Evolutionary conservation across 495 filamentous ascomycete genomes (phyloP), one percentile per base, ranked within the genome.

Genomic region (Pseudotulostoma volvatum): DNA sequence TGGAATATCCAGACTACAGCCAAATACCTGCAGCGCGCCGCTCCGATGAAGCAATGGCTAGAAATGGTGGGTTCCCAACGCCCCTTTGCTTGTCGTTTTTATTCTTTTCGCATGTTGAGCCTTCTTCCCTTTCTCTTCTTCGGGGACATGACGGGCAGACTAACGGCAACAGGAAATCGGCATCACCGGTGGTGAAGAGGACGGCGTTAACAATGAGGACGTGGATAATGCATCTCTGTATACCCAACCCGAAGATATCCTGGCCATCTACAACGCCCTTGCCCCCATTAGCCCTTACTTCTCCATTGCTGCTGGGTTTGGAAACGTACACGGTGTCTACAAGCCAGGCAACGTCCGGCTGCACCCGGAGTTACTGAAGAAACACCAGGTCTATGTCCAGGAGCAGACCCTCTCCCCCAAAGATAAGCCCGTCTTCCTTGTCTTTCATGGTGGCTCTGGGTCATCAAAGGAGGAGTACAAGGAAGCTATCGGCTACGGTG

Each of bases 251-350:
- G 85, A 93, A 67, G 86, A 92, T 55, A 92, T 95, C 61, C 76
- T 79, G 54, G 68, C 76, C 47, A 92, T 95, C 64, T 81, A 90
- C 66, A 71, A 83, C 53, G 74, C 78, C 38, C 74, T 95, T 38
- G 60, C 70, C 42, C 61, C 80, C 39, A 80, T 96, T 68, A 84
- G 77, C 48, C 81, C 79, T 41, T 90, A 90, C 71, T 97, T 95
- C 76, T 86, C 81, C 52, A 95, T 96, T 55, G 92, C 92, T 50
- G 90, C 90, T 55, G 90, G 84, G 48, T 96, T 95, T 69, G 90
- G 88, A 52, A 99, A 99, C 59, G 88, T 96, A 20, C 92, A 99
- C 71, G 90, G 90, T 60, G 90, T 99, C 44, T 96, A 99, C 74
- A 88, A 93, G 67, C 92, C 92, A 40, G 90, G 92, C 45, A 97